Evolutionary conservation across 2,329 filamentous ascomycete species (phyloP).

Genomic region (Fusarium paranaense): DNA sequence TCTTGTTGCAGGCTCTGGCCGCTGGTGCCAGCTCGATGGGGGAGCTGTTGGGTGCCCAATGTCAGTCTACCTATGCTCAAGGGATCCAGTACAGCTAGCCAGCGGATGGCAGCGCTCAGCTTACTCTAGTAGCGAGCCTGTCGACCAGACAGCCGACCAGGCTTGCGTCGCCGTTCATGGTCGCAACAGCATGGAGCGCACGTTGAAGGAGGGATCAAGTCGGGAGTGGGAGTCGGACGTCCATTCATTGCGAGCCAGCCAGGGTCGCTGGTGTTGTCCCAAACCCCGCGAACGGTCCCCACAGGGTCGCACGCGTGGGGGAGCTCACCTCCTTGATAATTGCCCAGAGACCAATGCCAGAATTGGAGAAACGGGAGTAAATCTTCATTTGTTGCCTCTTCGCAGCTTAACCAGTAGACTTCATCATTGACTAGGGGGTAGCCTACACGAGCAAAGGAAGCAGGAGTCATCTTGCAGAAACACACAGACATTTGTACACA

Average conservation of each 20-base stretch:
- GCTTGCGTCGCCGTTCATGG: constrained; percentile 70
- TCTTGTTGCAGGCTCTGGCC: constrained; percentile 69
- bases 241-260: constrained; percentile 9
- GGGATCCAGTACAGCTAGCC: not conserved
- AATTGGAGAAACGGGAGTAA: not conserved
- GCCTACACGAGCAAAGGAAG: not conserved
- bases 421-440: not conserved
- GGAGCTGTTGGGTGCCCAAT: constrained; percentile 67
- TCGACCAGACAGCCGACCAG: constrained; percentile 72
- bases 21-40: constrained; percentile 70
- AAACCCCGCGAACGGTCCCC: constrained; percentile 39
- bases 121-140: constrained; percentile 71
- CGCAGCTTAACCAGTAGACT: not conserved
- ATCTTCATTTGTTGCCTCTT: not conserved
- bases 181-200: constrained; percentile 40
- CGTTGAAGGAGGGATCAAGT: constrained; percentile 29
- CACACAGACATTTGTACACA: constrained; percentile 1
- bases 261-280: constrained; percentile 29
- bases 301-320: constrained; percentile 30
- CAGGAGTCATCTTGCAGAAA: not conserved
- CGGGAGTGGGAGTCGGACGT: constrained; percentile 4
- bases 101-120: constrained; percentile 13
- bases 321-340: constrained; percentile 2
- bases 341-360: not conserved
- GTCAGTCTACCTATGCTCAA: constrained; percentile 21